These are phyloP conservation scores for Blastocystis hominis DNA, from an alignment of 352 stramenopile genomes.

Conservation along the genomic window DNA sequence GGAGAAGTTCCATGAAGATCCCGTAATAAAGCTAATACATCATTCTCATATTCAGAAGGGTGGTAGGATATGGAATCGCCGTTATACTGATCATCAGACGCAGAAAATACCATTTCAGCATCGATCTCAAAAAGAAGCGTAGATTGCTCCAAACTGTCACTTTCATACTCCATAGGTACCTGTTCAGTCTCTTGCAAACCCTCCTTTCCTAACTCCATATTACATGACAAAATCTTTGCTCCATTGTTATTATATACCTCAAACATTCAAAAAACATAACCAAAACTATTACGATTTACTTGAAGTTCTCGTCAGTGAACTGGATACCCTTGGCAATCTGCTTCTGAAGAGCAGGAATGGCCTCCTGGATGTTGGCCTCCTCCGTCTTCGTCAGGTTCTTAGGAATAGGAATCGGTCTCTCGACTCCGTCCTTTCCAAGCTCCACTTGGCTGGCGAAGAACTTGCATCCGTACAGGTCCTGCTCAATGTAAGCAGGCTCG, in stretches of 20 bases:
- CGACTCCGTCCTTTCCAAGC: slow-evolving; percentile 84
- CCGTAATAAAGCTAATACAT: too few relatives aligned
- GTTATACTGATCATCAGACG: too few relatives aligned
- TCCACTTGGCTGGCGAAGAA: slow-evolving; percentile 78
- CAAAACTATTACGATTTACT: too few relatives aligned
- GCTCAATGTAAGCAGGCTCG: slow-evolving; percentile 93
- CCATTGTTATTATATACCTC: too few relatives aligned
- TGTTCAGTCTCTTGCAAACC: background rate
- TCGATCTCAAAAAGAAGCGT: slow-evolving; percentile 2
- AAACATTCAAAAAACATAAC: too few relatives aligned
- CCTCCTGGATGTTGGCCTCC: slow-evolving; percentile 4
- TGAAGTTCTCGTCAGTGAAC: slow-evolving; percentile 23
- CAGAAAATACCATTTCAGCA: too few relatives aligned
- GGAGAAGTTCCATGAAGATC: too few relatives aligned
- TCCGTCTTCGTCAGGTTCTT: slow-evolving; percentile 65
- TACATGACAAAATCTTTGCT: too few relatives aligned
- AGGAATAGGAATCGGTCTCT: slow-evolving; percentile 83
- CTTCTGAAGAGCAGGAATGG: slow-evolving; percentile 18
- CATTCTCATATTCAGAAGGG: too few relatives aligned
- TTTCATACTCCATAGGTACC: background rate
- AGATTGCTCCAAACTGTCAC: background rate
- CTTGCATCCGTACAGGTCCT: slow-evolving; percentile 80
- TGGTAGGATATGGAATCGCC: too few relatives aligned
- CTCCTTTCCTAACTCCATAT: background rate
- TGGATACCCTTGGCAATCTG: slow-evolving; percentile 44